Conservation (phyloP, 2,329 filamentous ascomycete species). For the Graphilbum sp. region DNA sequence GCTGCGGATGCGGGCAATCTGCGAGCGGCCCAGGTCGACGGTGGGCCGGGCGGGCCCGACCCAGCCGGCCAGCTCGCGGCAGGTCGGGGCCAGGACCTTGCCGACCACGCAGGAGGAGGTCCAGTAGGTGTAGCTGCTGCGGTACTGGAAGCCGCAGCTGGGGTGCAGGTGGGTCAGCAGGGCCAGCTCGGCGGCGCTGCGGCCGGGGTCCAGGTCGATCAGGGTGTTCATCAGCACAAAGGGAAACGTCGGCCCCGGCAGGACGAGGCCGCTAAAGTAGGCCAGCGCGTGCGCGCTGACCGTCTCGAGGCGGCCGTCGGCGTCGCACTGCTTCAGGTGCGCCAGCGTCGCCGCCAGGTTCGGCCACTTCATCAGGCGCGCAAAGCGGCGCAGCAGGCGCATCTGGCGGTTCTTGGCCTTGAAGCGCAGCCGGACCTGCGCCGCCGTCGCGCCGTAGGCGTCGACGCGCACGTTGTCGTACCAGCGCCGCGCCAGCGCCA, state of each 20-base stretch:
- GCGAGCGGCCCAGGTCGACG: slow-evolving; percentile 46
- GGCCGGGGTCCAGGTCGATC: slow-evolving; percentile 57
- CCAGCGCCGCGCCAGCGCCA: slow-evolving; percentile 61
- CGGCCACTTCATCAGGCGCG: slow-evolving; percentile 60
- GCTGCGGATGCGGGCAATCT: slow-evolving; percentile 54
- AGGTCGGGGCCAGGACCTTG: slow-evolving; percentile 59
- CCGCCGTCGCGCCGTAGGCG: slow-evolving; percentile 34
- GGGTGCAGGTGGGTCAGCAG: slow-evolving; percentile 53
- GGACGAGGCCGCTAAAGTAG: slow-evolving; percentile 58
- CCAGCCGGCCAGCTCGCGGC: slow-evolving; percentile 56
- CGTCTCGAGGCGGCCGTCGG: slow-evolving; percentile 38
- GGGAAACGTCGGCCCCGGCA: slow-evolving; percentile 52
- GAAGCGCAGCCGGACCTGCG: slow-evolving; percentile 45
- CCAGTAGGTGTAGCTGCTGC: slow-evolving; percentile 62
- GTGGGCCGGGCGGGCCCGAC: slow-evolving; percentile 56
- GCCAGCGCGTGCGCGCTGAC: slow-evolving; percentile 58
- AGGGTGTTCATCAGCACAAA: slow-evolving; percentile 67
- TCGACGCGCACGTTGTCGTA: slow-evolving; percentile 53
- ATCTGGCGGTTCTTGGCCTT: slow-evolving; percentile 51
- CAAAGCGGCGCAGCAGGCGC: slow-evolving; percentile 52
- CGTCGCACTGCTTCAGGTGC: slow-evolving; percentile 42
- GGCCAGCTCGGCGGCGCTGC: slow-evolving; percentile 46
- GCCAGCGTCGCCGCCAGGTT: slow-evolving; percentile 50
- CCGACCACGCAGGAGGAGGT: slow-evolving; percentile 55
- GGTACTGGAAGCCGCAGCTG: slow-evolving; percentile 60